These are phyloP conservation scores for Xylariaceae sp. DNA, from an alignment of 2,329 filamentous ascomycete genomes.

Conservation along the genomic window DNA sequence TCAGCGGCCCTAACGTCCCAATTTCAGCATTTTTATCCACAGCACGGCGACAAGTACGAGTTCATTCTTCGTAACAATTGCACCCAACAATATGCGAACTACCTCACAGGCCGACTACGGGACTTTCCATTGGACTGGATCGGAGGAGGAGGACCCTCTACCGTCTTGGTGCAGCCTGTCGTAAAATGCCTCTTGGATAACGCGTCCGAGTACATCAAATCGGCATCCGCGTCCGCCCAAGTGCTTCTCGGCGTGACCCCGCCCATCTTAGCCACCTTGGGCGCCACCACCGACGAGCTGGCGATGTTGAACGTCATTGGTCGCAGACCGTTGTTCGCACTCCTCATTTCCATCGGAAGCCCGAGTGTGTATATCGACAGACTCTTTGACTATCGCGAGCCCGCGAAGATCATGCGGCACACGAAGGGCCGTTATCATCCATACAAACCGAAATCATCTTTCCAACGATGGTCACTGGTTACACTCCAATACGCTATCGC, in stretches of 20 bases:
- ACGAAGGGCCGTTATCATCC: constrained; percentile 4
- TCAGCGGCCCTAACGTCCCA: constrained; percentile 8
- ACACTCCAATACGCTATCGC: constrained; percentile 20
- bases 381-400: constrained; percentile 28
- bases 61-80: constrained; percentile 29
- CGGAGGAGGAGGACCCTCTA: constrained; percentile 24
- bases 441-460: neutral
- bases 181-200: constrained; percentile 29
- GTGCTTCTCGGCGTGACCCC: constrained; percentile 35
- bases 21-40: constrained; percentile 32
- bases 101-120: constrained; percentile 27
- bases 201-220: constrained; percentile 34
- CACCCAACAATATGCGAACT: constrained; percentile 28
- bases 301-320: constrained; percentile 30
- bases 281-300: constrained; percentile 30
- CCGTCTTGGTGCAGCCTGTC: constrained; percentile 29
- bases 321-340: constrained; percentile 27
- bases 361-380: constrained; percentile 31
- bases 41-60: constrained; percentile 28
- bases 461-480: neutral
- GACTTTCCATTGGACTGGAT: constrained; percentile 26
- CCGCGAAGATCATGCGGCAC: constrained; percentile 19
- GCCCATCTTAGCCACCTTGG: constrained; percentile 29
- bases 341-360: constrained; percentile 28
- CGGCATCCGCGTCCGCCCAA: constrained; percentile 30